A percentile compares a stretch with the other conserved stretches of the same genome.
Conservation (phyloP, 371 early-diverging fungal genomes). For the Batkoa obscura region DNA sequence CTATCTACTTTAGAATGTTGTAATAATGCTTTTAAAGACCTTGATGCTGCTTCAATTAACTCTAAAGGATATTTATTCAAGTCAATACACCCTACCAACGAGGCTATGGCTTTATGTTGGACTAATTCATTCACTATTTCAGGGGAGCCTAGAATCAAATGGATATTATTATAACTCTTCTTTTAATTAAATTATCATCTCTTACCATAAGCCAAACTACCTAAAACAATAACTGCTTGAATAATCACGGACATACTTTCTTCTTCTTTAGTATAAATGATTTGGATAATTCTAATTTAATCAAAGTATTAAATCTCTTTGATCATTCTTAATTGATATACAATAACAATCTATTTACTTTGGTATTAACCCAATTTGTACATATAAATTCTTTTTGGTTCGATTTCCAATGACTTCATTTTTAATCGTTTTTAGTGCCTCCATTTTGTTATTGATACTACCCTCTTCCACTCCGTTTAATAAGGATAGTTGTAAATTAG, state of each 20-base stretch:
- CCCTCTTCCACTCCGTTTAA: no score
- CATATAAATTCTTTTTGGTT: slow-evolving; percentile 62
- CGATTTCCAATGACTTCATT: slow-evolving; percentile 71
- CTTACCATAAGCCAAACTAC: slow-evolving; percentile 62
- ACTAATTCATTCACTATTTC: slow-evolving; percentile 36
- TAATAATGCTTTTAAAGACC: slow-evolving; percentile 58
- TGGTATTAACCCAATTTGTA: slow-evolving; percentile 39
- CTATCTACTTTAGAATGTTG: slow-evolving; percentile 32
- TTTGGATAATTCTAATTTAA: slow-evolving; percentile 17
- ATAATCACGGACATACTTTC: slow-evolving; percentile 31
- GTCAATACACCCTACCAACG: slow-evolving; percentile 33
- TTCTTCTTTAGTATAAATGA: no score
- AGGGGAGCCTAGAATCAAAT: slow-evolving; percentile 38
- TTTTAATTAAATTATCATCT: neutral
- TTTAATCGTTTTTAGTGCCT: slow-evolving; percentile 58
- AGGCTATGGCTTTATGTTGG: slow-evolving; percentile 33
- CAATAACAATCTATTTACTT: slow-evolving; percentile 20
- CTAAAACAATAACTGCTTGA: slow-evolving; percentile 50
- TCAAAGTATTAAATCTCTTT: slow-evolving; percentile 32
- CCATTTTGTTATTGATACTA: no score
- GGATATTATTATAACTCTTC: neutral
- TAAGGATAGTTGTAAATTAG: no score
- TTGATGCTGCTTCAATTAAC: slow-evolving; percentile 45
- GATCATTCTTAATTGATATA: neutral
- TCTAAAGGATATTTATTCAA: slow-evolving; percentile 20